These are phyloP conservation scores for Phoenix dactylifera DNA, from an alignment of 176 grass and related monocot genomes.

Conservation along the genomic window DNA sequence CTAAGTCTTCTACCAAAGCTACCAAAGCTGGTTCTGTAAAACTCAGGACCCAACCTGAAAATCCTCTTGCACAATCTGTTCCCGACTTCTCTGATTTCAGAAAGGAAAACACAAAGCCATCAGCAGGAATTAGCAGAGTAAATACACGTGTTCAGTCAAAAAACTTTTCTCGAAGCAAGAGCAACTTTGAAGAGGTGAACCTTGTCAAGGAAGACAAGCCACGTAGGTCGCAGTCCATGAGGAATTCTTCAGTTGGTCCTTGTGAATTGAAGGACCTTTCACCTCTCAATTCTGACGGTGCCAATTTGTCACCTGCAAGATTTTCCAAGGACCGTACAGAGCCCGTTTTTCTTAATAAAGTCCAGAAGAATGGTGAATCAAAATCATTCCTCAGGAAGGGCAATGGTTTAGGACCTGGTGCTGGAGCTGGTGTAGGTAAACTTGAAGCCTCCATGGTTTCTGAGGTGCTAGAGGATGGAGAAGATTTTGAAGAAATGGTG, in stretches of 20 bases:
- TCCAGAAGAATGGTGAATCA: slow-evolving; percentile 26
- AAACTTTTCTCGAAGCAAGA: slow-evolving; percentile 63
- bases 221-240: slow-evolving; percentile 70
- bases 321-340: slow-evolving; percentile 32
- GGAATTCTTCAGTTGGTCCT: slow-evolving; percentile 42
- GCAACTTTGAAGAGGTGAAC: slow-evolving; percentile 61
- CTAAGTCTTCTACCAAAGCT: slow-evolving; percentile 46
- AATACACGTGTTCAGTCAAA: slow-evolving; percentile 42
- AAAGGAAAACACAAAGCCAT: slow-evolving; percentile 94
- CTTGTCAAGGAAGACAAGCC: slow-evolving; percentile 69
- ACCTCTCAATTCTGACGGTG: slow-evolving; percentile 37
- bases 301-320: slow-evolving; percentile 32
- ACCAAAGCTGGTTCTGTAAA: slow-evolving; percentile 44
- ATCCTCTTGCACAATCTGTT: slow-evolving; percentile 75
- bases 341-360: slow-evolving; percentile 22
- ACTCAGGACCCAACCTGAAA: slow-evolving; percentile 45
- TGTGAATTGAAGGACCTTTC: slow-evolving; percentile 66
- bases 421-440: slow-evolving; percentile 18
- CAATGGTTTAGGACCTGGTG: slow-evolving; percentile 26
- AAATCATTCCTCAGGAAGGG: slow-evolving; percentile 54
- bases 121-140: slow-evolving; percentile 41
- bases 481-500: slow-evolving; percentile 41
- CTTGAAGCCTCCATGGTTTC: slow-evolving; percentile 33
- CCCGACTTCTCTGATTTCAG: slow-evolving; percentile 77
- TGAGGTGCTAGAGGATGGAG: slow-evolving; percentile 27